Conservation (phyloP, 441 rosid genomes). For the Jatropha podagrica region DNA sequence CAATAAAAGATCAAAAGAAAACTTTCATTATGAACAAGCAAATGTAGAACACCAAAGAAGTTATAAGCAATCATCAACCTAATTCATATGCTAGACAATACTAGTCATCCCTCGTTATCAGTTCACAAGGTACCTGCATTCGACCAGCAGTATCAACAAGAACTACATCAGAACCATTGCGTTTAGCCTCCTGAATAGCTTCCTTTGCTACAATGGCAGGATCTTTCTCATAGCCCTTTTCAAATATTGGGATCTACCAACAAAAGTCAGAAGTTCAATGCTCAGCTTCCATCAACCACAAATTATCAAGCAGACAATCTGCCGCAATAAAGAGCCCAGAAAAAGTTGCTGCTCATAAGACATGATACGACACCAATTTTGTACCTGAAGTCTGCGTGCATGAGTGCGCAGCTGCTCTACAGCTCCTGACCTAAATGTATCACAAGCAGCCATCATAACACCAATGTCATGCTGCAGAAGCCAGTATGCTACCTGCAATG, state of each 20-base stretch:
- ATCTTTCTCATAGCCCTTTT: slow-evolving; percentile 97
- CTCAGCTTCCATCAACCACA: neutral
- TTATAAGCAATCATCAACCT: neutral
- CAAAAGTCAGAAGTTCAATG: slow-evolving; percentile 5
- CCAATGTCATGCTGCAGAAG: slow-evolving; percentile 85
- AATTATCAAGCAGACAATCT: neutral
- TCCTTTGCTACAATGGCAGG: slow-evolving; percentile 98
- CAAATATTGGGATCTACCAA: slow-evolving; percentile 84
- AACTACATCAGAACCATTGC: slow-evolving; percentile 87
- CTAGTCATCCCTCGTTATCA: neutral
- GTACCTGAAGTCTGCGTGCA: slow-evolving; percentile 96
- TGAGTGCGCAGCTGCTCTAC: slow-evolving; percentile 96
- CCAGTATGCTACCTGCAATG: slow-evolving; percentile 91
- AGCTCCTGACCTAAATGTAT: slow-evolving; percentile 98
- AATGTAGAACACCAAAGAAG: neutral
- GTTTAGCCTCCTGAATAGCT: slow-evolving; percentile 90
- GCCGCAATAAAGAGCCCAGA: neutral
- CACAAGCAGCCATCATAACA: slow-evolving; percentile 99
- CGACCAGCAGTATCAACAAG: slow-evolving; percentile 99
- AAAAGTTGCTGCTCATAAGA: neutral
- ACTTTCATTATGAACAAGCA: neutral
- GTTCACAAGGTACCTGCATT: slow-evolving; percentile 64
- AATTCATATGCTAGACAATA: neutral
- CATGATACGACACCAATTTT: neutral
- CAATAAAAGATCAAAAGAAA: neutral